Conservation (phyloP, 2,329 filamentous ascomycete species). For the Neoscytalidium dimidiatum region DNA sequence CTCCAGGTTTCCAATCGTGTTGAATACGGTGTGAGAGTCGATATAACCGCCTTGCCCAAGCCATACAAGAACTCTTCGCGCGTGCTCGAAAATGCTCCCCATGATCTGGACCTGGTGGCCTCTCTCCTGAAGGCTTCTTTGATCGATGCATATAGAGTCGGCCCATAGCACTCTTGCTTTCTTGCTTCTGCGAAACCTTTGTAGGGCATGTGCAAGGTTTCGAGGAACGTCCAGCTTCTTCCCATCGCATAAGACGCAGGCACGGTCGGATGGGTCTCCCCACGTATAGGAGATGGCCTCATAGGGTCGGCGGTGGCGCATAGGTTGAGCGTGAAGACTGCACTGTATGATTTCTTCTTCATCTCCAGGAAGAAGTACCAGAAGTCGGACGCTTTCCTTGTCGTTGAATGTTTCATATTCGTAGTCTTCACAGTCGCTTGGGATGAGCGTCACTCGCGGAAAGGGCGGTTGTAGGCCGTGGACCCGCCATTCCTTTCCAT, state of each 20-base stretch:
- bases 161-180: slow-evolving; percentile 20
- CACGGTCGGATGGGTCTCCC: slow-evolving; percentile 1
- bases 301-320: not conserved
- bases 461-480: not conserved
- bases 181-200: not conserved
- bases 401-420: not conserved
- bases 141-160: slow-evolving; percentile 22
- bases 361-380: not conserved
- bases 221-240: not conserved
- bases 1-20: not conserved
- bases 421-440: not conserved
- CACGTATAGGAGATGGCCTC: slow-evolving; percentile 23
- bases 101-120: slow-evolving; percentile 20
- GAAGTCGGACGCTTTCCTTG: not conserved
- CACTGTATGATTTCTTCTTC: not conserved
- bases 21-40: not conserved
- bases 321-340: not conserved
- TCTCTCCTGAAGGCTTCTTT: slow-evolving; percentile 14
- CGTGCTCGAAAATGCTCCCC: slow-evolving; percentile 13
- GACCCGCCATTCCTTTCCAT: not conserved
- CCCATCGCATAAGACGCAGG: slow-evolving; percentile 13
- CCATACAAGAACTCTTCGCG: slow-evolving; percentile 17
- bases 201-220: not conserved
- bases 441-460: not conserved
- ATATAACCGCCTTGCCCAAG: not conserved